Evolutionary conservation across 2,329 filamentous ascomycete species (phyloP), one percentile per base, ranked within the genome.

Genomic region (Ophiostoma ulmi): DNA sequence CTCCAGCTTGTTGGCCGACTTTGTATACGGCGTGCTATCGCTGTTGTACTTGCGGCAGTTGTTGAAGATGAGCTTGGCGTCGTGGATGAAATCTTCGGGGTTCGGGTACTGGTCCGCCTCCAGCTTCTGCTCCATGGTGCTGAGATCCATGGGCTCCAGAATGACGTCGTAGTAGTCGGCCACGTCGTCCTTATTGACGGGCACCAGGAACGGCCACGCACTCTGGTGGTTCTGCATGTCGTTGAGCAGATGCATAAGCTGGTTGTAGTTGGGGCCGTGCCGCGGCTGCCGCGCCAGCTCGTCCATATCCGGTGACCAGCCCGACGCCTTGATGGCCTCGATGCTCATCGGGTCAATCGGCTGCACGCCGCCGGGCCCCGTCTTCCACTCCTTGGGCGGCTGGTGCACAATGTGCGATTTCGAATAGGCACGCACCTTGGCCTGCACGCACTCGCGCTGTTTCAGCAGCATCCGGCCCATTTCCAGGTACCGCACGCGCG

Each of bases 151-250:
- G 48, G 95, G 95, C 79, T 97, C 91, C 78, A 94, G 94, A 83
- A 99, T 99, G 73, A 98, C 94, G 72, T 97, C 93, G 83, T 98
- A 98, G 81, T 99, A 99, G 79, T 99, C 95, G n/a, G 93, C 89
- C 0, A 99, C 95, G 75, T 98, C 95, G 76, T 99, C 95, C 75
- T 91, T 90, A 78, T 96, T 97, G 75, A 99, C 95, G 0, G 95
- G 94, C 36, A 93, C 88, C 41, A 95, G 86, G 83, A 99, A 99
- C 0, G 95, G 95, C 95, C 95, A 99, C 0, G 93, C 91, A 8
- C 91, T 90, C 75, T 89, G 89, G 81, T 97, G 93, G 78, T 97
- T 98, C 79, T 98, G 94, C 80, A 98, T 88, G 77, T 97, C 92
- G 80, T 96, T 97, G 74, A 99, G 89, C 7, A 99, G 87, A 79